phyloP scores from a whole-genome alignment of 768 basidiomycete species.

The Termitomyces sp. region DNA sequence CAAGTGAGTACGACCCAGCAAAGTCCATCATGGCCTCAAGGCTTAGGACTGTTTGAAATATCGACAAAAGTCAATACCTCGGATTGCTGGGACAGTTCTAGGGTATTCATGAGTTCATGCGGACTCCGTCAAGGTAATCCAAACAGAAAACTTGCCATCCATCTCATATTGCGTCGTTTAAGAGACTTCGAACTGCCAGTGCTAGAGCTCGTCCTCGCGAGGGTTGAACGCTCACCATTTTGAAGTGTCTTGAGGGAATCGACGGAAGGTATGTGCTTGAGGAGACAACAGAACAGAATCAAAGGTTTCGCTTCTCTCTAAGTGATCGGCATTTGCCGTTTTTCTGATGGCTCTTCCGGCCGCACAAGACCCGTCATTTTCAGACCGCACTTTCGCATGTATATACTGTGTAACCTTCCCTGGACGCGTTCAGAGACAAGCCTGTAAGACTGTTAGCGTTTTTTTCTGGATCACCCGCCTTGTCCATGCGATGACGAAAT shows the following conservation, averaged over 20 bases:
- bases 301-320: not conserved
- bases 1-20: slow-evolving; percentile 29
- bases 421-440: too few relatives aligned
- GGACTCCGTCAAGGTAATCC: slow-evolving; percentile 27
- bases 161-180: slow-evolving; percentile 25
- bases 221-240: slow-evolving; percentile 46
- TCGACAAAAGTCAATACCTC: slow-evolving; percentile 13
- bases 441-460: too few relatives aligned
- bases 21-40: slow-evolving; percentile 30
- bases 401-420: too few relatives aligned
- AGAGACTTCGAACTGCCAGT: slow-evolving; percentile 30
- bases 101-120: not conserved
- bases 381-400: too few relatives aligned
- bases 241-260: slow-evolving; percentile 35
- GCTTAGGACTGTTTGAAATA: slow-evolving; percentile 30
- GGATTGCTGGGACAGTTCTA: slow-evolving; percentile 22
- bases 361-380: too few relatives aligned
- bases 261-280: slow-evolving; percentile 2
- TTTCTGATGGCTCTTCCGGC: too few relatives aligned
- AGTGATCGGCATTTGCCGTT: not conserved
- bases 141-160: slow-evolving; percentile 43
- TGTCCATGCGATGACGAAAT: too few relatives aligned
- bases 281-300: not conserved
- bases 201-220: slow-evolving; percentile 33
- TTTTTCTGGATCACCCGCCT: too few relatives aligned